Evolutionary conservation across 371 early-diverging fungal genomes (phyloP).

Genomic region (Actinomortierella wolfii): DNA sequence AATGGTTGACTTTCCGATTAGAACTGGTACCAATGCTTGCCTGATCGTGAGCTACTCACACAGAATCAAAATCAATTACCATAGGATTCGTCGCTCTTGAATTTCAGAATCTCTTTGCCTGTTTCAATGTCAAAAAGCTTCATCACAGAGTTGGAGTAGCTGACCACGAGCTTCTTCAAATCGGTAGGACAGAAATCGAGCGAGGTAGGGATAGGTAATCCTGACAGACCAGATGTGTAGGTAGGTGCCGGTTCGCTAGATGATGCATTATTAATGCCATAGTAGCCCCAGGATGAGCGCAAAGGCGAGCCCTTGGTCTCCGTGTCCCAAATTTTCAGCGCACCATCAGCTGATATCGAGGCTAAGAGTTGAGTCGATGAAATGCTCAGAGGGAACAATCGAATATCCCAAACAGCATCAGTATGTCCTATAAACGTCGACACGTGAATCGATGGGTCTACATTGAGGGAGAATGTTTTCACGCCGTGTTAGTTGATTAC

Average conservation of each 20-base stretch:
- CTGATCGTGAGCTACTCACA: not conserved
- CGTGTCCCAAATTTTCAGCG: constrained; percentile 84
- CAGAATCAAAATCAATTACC: constrained; percentile 48
- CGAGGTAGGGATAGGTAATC: constrained; percentile 63
- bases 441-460: constrained; percentile 60
- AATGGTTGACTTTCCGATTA: not conserved
- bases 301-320: constrained; percentile 49
- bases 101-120: constrained; percentile 59
- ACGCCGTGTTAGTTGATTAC: no score
- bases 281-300: constrained; percentile 56
- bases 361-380: constrained; percentile 58
- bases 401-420: constrained; percentile 87
- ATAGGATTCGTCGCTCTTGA: constrained; percentile 65
- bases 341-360: constrained; percentile 83
- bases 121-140: constrained; percentile 81
- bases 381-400: constrained; percentile 60
- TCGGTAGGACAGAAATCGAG: constrained; percentile 71
- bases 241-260: not conserved
- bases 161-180: constrained; percentile 64
- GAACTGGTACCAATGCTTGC: constrained; percentile 1
- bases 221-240: not conserved
- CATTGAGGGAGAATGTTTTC: not conserved
- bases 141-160: constrained; percentile 70
- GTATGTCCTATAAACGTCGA: constrained; percentile 80
- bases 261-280: constrained; percentile 27